Conservation (phyloP, 140 eudicot species). For the Anethum foeniculum region DNA sequence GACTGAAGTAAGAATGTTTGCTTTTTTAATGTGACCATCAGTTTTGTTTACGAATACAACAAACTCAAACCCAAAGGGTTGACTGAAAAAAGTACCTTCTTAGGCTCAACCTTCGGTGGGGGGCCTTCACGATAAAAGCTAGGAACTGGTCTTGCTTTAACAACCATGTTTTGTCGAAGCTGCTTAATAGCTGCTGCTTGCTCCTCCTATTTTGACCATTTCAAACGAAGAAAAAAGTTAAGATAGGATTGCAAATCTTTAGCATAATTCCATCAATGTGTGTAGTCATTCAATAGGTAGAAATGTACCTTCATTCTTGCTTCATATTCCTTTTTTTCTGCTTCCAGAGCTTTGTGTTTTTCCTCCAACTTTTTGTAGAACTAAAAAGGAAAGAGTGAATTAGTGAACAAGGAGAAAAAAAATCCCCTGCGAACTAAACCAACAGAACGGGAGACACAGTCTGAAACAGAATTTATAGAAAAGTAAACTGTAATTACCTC, state of each 20-base stretch:
- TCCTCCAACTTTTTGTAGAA: constrained; percentile 73
- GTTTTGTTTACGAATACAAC: background rate
- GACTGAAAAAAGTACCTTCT: constrained; percentile 51
- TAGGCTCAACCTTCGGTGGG: constrained; percentile 88
- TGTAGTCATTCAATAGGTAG: background rate
- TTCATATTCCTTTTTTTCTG: constrained; percentile 75
- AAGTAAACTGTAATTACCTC: constrained; percentile 46
- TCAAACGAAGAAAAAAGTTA: background rate
- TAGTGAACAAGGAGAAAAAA: background rate
- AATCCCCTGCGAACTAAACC: background rate
- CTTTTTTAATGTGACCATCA: background rate
- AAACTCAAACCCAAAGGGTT: background rate
- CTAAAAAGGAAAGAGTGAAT: constrained; percentile 23
- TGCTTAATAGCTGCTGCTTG: constrained; percentile 83
- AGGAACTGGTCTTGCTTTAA: constrained; percentile 94
- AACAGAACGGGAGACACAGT: background rate
- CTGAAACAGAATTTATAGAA: background rate
- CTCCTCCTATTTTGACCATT: constrained; percentile 59
- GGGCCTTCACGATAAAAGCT: constrained; percentile 90
- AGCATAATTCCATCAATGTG: background rate
- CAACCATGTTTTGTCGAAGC: constrained; percentile 70
- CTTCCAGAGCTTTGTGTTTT: constrained; percentile 83
- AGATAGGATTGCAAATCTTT: constrained; percentile 9
- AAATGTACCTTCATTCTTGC: constrained; percentile 74
- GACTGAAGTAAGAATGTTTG: background rate